Evolutionary conservation across 2,329 filamentous ascomycete species (phyloP).

Genomic region (Exophiala calicioides): DNA sequence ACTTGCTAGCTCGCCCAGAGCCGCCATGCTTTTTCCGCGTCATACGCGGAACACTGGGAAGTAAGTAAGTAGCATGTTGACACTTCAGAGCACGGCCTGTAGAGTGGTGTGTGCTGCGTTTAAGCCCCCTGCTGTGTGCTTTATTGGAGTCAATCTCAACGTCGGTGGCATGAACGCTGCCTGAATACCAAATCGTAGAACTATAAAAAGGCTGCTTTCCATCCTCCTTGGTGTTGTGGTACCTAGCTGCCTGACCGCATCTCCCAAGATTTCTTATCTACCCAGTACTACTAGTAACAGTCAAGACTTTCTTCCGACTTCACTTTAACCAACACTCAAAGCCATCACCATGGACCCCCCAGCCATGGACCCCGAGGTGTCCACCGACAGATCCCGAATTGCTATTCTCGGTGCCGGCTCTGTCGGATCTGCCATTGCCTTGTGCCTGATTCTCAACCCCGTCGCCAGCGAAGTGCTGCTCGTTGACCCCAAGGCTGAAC

Average conservation of each 20-base stretch:
- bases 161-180: neutral
- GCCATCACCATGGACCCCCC: constrained; percentile 13
- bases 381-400: constrained; percentile 35
- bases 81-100: too few relatives aligned
- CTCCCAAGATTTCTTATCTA: too few relatives aligned
- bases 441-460: constrained; percentile 54
- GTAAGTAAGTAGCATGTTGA: neutral
- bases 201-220: too few relatives aligned
- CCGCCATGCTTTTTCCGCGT: neutral
- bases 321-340: too few relatives aligned
- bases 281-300: too few relatives aligned
- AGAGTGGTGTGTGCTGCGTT: too few relatives aligned
- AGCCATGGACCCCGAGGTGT: constrained; percentile 19
- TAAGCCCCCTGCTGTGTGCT: too few relatives aligned
- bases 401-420: constrained; percentile 55
- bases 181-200: too few relatives aligned
- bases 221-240: neutral
- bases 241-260: too few relatives aligned
- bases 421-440: constrained; percentile 54
- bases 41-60: neutral
- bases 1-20: neutral
- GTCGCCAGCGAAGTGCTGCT: constrained; percentile 55
- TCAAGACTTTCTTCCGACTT: too few relatives aligned
- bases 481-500: constrained; percentile 51
- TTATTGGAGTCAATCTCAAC: neutral